Evolutionary conservation across 1,284 basidiomycete genomes (phyloP), one percentile per base, ranked within the genome.

Genomic region (Irpex sp.): DNA sequence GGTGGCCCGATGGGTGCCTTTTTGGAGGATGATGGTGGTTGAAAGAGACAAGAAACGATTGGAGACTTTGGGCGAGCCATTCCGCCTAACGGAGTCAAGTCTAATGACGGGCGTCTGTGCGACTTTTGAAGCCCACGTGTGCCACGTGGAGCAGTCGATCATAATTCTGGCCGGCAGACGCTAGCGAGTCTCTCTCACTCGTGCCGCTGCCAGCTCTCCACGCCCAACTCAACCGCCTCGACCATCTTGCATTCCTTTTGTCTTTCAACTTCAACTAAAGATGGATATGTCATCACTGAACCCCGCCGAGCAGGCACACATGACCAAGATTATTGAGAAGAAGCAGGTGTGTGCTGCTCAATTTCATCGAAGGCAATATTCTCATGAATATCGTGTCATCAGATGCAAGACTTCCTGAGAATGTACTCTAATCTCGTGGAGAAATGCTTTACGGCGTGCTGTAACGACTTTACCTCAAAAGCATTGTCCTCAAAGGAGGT

Each of bases 401-500:
- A 99, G 96, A 98, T 99, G 97, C 96, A 98, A 88, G 98, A 99
- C 86, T 99, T 99, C 79, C 89, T 99, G 88, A 90, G 89, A 79
- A 94, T 99, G 82, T 99, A 99, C 86, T 96, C 97, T n/a, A 94
- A 93, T 78, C 89, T 99, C 69, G 97, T 98, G 59, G 97, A 99
- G 82, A 91, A 95, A 76, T 99, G 98, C 84, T 99, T 99, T 88
- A 96, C 89, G 75, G 88, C 95, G 42, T 99, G 98, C 84, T 95
- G 94, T 79, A 97, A 98, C 81, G 98, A 99, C 82, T 99, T 99
- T 80, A 99, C 97, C 42, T 95, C 94, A 86, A 98, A 97, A 83
- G 91, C 97, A 0, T 86, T 99, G 72, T 96, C 94, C 22, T 91
- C 92, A 68, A 99, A 99, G 88, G 98, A 99, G 92, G 97, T 96